These are phyloP conservation scores for Raffaelea arxii DNA, from an alignment of 2,329 filamentous ascomycete genomes.

Conservation along the genomic window DNA sequence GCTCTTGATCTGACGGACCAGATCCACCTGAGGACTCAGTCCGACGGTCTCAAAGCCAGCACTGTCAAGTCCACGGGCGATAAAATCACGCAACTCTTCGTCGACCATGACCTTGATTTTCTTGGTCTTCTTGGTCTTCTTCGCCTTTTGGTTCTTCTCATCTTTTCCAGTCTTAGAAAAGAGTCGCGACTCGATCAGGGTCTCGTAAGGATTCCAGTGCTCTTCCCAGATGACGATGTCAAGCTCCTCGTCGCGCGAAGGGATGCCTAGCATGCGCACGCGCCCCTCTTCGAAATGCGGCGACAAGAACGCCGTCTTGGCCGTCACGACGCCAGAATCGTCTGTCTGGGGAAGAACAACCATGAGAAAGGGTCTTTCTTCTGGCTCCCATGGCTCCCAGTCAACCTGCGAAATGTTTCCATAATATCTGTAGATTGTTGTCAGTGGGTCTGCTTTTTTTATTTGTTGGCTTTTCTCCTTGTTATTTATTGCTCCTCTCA, in stretches of 20 bases:
- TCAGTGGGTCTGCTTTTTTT: neutral
- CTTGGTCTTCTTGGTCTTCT: neutral
- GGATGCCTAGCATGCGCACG: slow-evolving; percentile 49
- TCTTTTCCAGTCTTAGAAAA: too few relatives aligned
- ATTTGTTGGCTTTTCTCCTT: neutral
- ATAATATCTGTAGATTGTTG: slow-evolving; percentile 32
- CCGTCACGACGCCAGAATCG: slow-evolving; percentile 29
- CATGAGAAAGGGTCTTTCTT: slow-evolving; percentile 55
- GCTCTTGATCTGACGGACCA: slow-evolving; percentile 49
- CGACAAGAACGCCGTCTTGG: slow-evolving; percentile 47
- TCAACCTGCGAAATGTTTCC: slow-evolving; percentile 50
- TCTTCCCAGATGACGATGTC: slow-evolving; percentile 28
- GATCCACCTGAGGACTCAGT: slow-evolving; percentile 42
- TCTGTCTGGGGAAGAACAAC: slow-evolving; percentile 39
- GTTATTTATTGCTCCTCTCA: slow-evolving; percentile 16
- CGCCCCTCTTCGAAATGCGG: slow-evolving; percentile 53
- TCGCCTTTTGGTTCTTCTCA: too few relatives aligned
- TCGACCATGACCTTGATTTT: slow-evolving; percentile 47
- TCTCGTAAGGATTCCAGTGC: slow-evolving; percentile 54
- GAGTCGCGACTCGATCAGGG: slow-evolving; percentile 34
- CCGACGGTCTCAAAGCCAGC: slow-evolving; percentile 48
- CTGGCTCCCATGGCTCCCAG: slow-evolving; percentile 57
- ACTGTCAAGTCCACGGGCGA: slow-evolving; percentile 42
- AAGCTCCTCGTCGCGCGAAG: slow-evolving; percentile 20
- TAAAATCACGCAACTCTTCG: slow-evolving; percentile 55